Conservation (phyloP, 306 rosid genomes). For the Vicia sativa region DNA sequence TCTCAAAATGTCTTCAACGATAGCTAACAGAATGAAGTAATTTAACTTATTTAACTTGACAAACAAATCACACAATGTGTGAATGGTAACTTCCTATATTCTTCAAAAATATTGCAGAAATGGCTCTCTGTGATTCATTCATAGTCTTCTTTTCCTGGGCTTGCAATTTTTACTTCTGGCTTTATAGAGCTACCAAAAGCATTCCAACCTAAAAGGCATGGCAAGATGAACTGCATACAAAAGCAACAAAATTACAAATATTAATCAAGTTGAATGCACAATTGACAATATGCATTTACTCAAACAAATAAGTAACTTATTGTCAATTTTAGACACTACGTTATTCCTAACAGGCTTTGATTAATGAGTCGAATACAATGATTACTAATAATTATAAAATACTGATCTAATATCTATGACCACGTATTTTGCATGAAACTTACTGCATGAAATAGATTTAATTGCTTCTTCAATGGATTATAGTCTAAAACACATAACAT, state of each 20-base stretch:
- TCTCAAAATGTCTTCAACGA: constrained; percentile 26
- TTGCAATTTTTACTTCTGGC: constrained; percentile 26
- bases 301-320: background rate
- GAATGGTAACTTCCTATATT: constrained; percentile 13
- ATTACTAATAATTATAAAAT: background rate
- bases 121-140: constrained; percentile 64
- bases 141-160: constrained; percentile 56
- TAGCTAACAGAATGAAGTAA: constrained; percentile 24
- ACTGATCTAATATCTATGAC: background rate
- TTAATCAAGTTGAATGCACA: background rate
- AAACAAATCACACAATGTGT: constrained; percentile 1
- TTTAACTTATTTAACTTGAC: constrained; percentile 9
- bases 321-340: background rate
- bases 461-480: background rate
- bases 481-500: background rate
- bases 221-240: constrained; percentile 70
- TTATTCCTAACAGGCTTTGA: background rate
- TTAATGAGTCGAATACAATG: background rate
- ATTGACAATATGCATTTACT: background rate
- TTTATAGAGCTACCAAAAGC: constrained; percentile 53
- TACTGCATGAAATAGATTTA: background rate
- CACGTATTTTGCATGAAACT: background rate
- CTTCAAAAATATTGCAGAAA: constrained; percentile 1
- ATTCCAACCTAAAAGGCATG: constrained; percentile 87
- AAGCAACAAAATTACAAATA: constrained; percentile 30